Evolutionary conservation across 768 basidiomycete genomes (phyloP), one percentile per base, ranked within the genome.

Genomic region (Thelephora aurantiotincta): DNA sequence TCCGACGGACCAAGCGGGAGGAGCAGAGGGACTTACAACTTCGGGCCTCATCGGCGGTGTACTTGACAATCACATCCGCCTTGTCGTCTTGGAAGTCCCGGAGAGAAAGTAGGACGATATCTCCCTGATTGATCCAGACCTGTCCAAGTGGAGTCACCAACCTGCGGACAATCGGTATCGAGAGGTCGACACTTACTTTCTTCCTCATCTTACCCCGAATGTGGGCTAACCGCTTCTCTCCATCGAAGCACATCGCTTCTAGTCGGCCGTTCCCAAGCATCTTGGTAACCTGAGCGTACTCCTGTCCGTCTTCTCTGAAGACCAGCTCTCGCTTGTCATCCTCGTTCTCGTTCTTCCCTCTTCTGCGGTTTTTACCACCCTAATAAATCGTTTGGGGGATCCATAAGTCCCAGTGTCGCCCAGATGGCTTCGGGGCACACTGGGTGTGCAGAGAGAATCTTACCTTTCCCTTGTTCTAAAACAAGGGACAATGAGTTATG

Each of bases 301-400:
- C 92, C 67, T 99, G 96, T 6, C 94, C 94, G 60, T 98, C 96
- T 65, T 98, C 94, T 58, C 88, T 84, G 74, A 98, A 98, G 35
- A 97, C 92, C 48, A 98, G 77, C 65, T 99, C 96, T 57, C 96
- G 86, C 74, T 97, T 98, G 71, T 96, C 89, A 57, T 89, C 87
- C 48, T 98, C 96, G 69, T 94, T 96, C 72, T 99, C 94, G 68
- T 97, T 98, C 79, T 99, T 99, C 75, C 96, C 96, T 69, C 96
- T 77, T 77, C 96, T 78, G 69, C 94, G 79, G 71, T 98, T 99
- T 76, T 99, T 98, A 52, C 94, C 96, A 64, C 94, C 94, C 93
- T 99, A 58, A 30, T 30, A 30, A 54, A 50, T 16, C 30, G 43
- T 11, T 48, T 52, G 37, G 49, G 33, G 43, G 42, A 33, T 43